These are phyloP conservation scores for Tillandsia fasciculata DNA, from an alignment of 176 grass and related monocot genomes.

Conservation along the genomic window DNA sequence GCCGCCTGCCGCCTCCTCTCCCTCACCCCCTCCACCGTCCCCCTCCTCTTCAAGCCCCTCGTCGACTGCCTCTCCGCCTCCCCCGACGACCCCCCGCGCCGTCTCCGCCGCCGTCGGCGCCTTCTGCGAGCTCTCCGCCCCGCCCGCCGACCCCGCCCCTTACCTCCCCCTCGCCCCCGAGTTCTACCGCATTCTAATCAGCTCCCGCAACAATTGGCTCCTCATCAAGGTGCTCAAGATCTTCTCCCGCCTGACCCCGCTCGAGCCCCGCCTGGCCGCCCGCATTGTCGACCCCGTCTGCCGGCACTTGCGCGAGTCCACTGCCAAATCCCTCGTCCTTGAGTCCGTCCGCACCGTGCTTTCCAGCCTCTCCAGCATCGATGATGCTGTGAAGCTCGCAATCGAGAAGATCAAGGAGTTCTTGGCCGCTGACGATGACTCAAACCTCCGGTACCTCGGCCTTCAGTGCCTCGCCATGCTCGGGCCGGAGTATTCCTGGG, in stretches of 20 bases:
- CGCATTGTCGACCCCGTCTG: conserved; percentile 68
- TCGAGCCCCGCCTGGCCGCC: conserved; percentile 55
- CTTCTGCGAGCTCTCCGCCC: conserved; percentile 77
- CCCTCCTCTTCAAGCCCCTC: conserved; percentile 79
- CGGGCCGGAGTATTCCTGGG: conserved; percentile 32
- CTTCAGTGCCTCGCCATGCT: conserved; percentile 64
- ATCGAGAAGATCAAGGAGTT: conserved; percentile 74
- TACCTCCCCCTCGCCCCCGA: conserved; percentile 85
- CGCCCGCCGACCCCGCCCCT: conserved; percentile 45
- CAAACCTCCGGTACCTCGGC: conserved; percentile 85
- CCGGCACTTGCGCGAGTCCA: conserved; percentile 45
- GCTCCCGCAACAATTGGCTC: conserved; percentile 70
- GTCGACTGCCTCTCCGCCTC: conserved; percentile 50
- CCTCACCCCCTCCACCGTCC: conserved; percentile 40
- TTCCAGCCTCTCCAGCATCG: conserved; percentile 39
- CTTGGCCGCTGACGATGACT: conserved; percentile 50
- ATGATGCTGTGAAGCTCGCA: conserved; percentile 43
- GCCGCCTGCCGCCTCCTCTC: conserved; percentile 52
- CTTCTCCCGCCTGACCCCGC: conserved; percentile 53
- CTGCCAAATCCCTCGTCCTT: conserved; percentile 70
- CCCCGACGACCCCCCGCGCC: conserved; percentile 48
- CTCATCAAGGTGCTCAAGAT: conserved; percentile 96
- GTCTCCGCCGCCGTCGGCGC: conserved; percentile 53
- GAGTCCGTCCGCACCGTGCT: conserved; percentile 71
- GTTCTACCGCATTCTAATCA: conserved; percentile 55